These are phyloP conservation scores for Hypoxylon trugodes DNA, from an alignment of 495 filamentous ascomycete genomes.

Conservation along the genomic window DNA sequence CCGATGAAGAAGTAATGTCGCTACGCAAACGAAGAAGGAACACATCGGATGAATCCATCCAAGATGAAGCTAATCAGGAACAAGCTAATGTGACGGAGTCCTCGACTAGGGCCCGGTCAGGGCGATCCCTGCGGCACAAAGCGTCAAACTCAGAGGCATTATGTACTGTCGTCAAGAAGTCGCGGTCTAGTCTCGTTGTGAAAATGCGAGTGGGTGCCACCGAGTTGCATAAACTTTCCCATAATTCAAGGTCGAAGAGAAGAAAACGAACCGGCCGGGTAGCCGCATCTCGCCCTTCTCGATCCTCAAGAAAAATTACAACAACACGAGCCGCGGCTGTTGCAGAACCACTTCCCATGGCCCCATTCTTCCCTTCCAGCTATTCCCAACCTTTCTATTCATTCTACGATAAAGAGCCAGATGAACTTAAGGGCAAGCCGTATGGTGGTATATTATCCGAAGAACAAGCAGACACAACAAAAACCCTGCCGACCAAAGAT, in stretches of 20 bases:
- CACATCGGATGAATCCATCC: constrained; percentile 46
- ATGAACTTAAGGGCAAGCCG: constrained; percentile 90
- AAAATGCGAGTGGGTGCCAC: constrained; percentile 66
- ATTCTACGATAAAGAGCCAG: constrained; percentile 84
- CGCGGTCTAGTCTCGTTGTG: constrained; percentile 47
- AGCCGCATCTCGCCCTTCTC: constrained; percentile 37
- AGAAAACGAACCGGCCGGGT: constrained; percentile 55
- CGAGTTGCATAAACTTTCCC: constrained; percentile 68
- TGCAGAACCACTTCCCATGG: constrained; percentile 49
- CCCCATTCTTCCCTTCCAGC: constrained; percentile 62
- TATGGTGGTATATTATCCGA: constrained; percentile 94
- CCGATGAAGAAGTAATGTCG: constrained; percentile 53
- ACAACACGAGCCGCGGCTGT: constrained; percentile 42
- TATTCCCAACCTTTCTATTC: constrained; percentile 78
- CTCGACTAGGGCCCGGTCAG: constrained; percentile 46
- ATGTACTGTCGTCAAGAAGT: constrained; percentile 49
- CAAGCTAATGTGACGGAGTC: constrained; percentile 40
- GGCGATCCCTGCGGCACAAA: constrained; percentile 54
- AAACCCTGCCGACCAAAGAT: constrained; percentile 78
- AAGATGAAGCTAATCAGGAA: constrained; percentile 41
- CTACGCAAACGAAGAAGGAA: constrained; percentile 57
- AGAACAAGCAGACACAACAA: constrained; percentile 87
- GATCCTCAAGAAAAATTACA: constrained; percentile 47
- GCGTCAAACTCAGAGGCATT: constrained; percentile 23
- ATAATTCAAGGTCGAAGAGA: constrained; percentile 54